phyloP scores from a whole-genome alignment of 306 rosid species.

The Casuarina equisetifolia region DNA sequence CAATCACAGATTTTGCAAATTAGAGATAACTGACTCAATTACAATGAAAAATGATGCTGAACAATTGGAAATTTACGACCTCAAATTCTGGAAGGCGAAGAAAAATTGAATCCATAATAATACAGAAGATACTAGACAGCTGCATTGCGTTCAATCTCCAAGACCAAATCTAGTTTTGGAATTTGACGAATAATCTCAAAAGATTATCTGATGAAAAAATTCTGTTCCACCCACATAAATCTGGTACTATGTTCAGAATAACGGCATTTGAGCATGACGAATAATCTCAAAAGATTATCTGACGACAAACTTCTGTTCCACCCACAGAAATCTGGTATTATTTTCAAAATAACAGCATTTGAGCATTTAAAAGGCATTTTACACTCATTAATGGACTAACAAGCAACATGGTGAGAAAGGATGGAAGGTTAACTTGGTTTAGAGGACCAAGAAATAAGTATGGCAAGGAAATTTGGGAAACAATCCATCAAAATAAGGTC shows the following conservation, averaged over 20 bases:
- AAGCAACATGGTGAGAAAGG: background rate
- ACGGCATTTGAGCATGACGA: background rate
- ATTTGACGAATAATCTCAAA: slow-evolving; percentile 2
- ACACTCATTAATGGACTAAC: background rate
- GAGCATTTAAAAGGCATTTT: background rate
- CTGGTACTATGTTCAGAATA: too few species aligned
- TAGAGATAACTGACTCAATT: slow-evolving; percentile 9
- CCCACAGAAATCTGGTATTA: background rate
- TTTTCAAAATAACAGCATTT: background rate
- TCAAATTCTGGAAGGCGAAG: slow-evolving; percentile 10
- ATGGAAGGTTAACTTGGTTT: background rate
- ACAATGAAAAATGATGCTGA: background rate
- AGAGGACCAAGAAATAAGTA: background rate
- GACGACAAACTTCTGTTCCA: background rate
- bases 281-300: background rate
- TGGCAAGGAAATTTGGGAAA: background rate
- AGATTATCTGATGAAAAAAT: background rate
- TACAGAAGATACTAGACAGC: background rate
- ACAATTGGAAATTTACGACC: background rate
- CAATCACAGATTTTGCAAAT: background rate
- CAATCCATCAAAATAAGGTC: background rate
- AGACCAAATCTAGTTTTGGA: slow-evolving; percentile 20
- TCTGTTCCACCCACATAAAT: background rate
- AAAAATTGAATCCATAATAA: slow-evolving; percentile 3
- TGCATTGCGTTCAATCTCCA: background rate